Evolutionary conservation across 345 rosid species (phyloP), one percentile per base, ranked within the genome.

Genomic region (Kandelia obovata): DNA sequence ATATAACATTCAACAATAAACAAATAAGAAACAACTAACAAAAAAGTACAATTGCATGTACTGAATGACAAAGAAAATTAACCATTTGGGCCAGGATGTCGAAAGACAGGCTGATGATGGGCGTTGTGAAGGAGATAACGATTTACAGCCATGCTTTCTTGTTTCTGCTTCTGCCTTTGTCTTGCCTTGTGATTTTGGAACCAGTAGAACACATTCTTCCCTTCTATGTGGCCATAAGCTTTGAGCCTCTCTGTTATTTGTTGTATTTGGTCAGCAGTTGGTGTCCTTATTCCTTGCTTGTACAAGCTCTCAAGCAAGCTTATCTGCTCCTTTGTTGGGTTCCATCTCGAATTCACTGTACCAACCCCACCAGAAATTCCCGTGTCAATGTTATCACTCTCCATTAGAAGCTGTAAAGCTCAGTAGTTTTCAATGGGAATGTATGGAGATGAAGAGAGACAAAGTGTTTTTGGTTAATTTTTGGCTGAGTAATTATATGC

Each of bases 201-300:
- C 99, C 99, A 92, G 62, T 95, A 95, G 55, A 95, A 95, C 28
- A 95, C 99, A 76, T 95, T 95, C 75, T 95, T 92, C n/a, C 98
- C 99, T 79, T 95, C 98, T 55, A 95, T 95, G 64, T 84, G 87
- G n/a, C 99, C 97, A 66, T 71, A 82, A 5, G 74, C 90, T 28
- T 83, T 86, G 28, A 95, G 96, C 68, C 87, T 84, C 23, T 68
- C 71, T 3, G 98, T 85, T 70, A 95, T 95, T 63, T 87, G 92
- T 80, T 95, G 93, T 66, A 95, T 95, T 82, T 92, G 96, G 21
- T 92, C 96, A 15, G 98, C 93, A 9, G 74, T 87, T 15, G 99
- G 99, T 1, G 99, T 92, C 72, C 98, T 83, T 16, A 90, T 71
- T 8, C 99, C 99, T 76, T 90, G 85, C 69, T 43, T 78, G 71